These are phyloP conservation scores for Globisporangium paroecandrum DNA, from an alignment of 352 stramenopile genomes.

Conservation along the genomic window DNA sequence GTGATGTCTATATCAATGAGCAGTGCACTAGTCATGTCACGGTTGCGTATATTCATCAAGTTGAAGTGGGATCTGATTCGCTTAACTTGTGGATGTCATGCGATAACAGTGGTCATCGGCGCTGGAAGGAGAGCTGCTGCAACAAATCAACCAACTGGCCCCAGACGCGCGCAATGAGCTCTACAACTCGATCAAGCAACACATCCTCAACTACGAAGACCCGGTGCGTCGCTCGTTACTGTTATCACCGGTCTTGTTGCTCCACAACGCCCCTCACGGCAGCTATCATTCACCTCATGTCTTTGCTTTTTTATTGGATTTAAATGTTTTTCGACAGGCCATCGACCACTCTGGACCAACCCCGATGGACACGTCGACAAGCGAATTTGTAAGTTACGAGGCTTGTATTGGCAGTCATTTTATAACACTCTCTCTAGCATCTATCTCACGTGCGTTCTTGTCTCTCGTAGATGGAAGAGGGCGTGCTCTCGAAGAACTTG, in stretches of 20 bases:
- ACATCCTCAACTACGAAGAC: slow-evolving; percentile 76
- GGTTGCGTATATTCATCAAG: background rate
- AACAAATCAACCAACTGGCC: slow-evolving; percentile 65
- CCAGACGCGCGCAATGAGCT: slow-evolving; percentile 52
- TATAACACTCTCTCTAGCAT: background rate
- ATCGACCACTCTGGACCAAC: slow-evolving; percentile 49
- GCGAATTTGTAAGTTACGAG: slow-evolving; percentile 57
- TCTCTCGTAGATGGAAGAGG: slow-evolving; percentile 58
- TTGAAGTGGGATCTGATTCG: background rate
- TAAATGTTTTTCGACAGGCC: slow-evolving; percentile 24
- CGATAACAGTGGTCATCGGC: slow-evolving; percentile 58
- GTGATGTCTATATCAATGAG: background rate
- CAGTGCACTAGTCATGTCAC: background rate
- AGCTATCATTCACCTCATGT: slow-evolving; percentile 1
- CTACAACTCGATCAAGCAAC: slow-evolving; percentile 61
- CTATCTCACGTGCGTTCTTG: background rate
- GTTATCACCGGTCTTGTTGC: background rate
- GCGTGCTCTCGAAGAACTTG: slow-evolving; percentile 74
- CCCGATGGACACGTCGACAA: slow-evolving; percentile 53
- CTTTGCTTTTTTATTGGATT: background rate
- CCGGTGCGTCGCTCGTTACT: slow-evolving; percentile 34
- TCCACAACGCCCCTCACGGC: background rate
- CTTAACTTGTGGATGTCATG: background rate
- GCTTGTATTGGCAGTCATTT: background rate
- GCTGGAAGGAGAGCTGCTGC: slow-evolving; percentile 63